Evolutionary conservation across 2,329 filamentous ascomycete genomes (phyloP).

Genomic region (Fusarium penzigii): DNA sequence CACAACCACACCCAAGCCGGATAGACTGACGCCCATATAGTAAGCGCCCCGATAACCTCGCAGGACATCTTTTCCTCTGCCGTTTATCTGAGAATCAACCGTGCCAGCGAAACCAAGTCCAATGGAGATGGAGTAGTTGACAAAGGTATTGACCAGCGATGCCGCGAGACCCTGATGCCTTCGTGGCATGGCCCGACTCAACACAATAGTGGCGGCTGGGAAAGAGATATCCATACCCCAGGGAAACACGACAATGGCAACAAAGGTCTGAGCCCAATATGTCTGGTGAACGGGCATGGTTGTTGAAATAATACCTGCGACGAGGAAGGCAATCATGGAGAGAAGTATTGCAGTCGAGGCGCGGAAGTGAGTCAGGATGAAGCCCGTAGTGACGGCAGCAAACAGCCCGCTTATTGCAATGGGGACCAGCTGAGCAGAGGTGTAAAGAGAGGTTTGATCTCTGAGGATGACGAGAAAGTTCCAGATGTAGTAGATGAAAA

Average conservation of each 20-base stretch:
- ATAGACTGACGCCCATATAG: slow-evolving; percentile 42
- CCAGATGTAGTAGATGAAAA: slow-evolving; percentile 49
- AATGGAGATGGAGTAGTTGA: slow-evolving; percentile 65
- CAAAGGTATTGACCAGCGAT: slow-evolving; percentile 58
- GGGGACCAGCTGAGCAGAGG: slow-evolving; percentile 37
- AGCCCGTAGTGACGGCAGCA: slow-evolving; percentile 43
- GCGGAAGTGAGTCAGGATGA: slow-evolving; percentile 33
- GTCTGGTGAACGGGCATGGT: slow-evolving; percentile 51
- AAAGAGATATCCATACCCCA: slow-evolving; percentile 66
- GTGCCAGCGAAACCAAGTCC: slow-evolving; percentile 64
- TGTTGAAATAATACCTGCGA: slow-evolving; percentile 41
- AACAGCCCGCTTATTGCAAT: slow-evolving; percentile 40
- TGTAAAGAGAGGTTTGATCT: slow-evolving; percentile 41
- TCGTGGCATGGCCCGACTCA: slow-evolving; percentile 50
- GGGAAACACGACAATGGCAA: slow-evolving; percentile 43
- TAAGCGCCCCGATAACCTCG: slow-evolving; percentile 40
- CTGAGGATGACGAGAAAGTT: slow-evolving; percentile 45
- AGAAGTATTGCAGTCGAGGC: slow-evolving; percentile 38
- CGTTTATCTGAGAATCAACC: slow-evolving; percentile 45
- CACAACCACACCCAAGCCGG: slow-evolving; percentile 37
- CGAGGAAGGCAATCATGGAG: slow-evolving; percentile 41
- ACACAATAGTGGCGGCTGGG: slow-evolving; percentile 57
- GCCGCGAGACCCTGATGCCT: slow-evolving; percentile 43
- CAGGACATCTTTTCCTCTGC: slow-evolving; percentile 29
- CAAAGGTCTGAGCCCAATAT: slow-evolving; percentile 64